Evolutionary conservation across 371 early-diverging fungal species (phyloP), one percentile per base, ranked within the genome.

Genomic region (Mucor racemosus): DNA sequence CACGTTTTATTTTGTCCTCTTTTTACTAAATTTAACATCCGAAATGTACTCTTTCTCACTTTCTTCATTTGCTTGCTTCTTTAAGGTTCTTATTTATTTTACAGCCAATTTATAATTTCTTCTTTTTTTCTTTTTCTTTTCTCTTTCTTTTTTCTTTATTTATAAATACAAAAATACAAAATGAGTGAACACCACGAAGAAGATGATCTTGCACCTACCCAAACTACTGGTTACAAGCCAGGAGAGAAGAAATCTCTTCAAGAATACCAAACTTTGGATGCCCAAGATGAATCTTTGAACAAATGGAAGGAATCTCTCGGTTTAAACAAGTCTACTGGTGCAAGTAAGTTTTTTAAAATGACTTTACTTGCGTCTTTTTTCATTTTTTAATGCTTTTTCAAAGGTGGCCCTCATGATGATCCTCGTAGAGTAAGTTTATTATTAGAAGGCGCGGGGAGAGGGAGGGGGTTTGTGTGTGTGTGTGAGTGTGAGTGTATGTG

Each of bases 271-370:
- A 77, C 85, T 19, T 84, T 98, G 62, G 98, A 98, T 76, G 91
- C 93, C 63, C 80, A 89, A 67, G 98, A 98, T 84, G 96, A 96
- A 80, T 95, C 97, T 26, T 88, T 98, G 58, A 82, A 86, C 67
- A 96, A 95, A 80, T 98, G 98, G 98, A 98, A 98, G 85, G 91
- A 90, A 67, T 94, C 95, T 42, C 90, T 98, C 54, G 98, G 98
- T 46, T 82, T 97, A 59, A 74, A 71, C 62, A 80, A 70, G 17
- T 68, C 79, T 54, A 70, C 78, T 69, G 48, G 40, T 5, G 42
- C 60, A 55, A 38, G 67, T 67, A 67, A 66, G 33, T 48, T n/a
- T 10, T 21, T 19, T 50, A 1, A 54, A 55, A 15, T 34, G 15
- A 4, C 7, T 15, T 13, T 50, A 36, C 26, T 33, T n/a, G 5